Base-by-base conservation (phyloP, 345 rosid species). In the Leavenworthia alabamica region DNA sequence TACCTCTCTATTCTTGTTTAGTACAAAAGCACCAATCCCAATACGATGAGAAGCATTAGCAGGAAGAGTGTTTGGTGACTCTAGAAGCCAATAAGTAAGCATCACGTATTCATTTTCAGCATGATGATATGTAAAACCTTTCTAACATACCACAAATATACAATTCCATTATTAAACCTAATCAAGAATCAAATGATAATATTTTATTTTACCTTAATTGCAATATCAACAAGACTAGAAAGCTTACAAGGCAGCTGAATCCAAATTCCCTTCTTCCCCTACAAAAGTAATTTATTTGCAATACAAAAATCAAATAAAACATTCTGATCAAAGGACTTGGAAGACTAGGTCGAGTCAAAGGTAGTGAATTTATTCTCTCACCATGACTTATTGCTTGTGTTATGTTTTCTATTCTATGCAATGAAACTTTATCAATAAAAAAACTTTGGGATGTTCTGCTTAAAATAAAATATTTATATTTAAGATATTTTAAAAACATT, bases 221-320 rank as follows among this genome's bases (percentile, higher is more conserved):
- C 64, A 40, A 77, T 56, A 15, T 77, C 74, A 16, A 89, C 79
- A 46, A 84, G 82, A 74, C 53, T 68, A 7, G 76, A 64, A 46
- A 64, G 67, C 43, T 65, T 40, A 42, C 75, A 56, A 3, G 86
- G 79, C 67, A 89, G 40, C 54, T 84, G 82, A 62, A 88, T 77
- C 96, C 93, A 88, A 57, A 86, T 67, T 4, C 77, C 88, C 44
- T 19, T 76, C 74, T 75, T 86, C 31, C 88, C 86, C 93, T 88
- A 9, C 15, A 33, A n/a, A n/a, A n/a, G n/a, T 17, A 32, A 11
- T 12, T 17, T 7, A 17, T 2, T 10, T 2, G 1, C n/a, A n/a
- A n/a, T n/a, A n/a, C n/a, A n/a, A n/a, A n/a, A n/a, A n/a, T n/a
- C n/a, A n/a, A n/a, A n/a, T n/a, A n/a, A n/a, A n/a, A n/a, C n/a